Conservation (phyloP, 441 rosid species). For the Populus hybrid region DNA sequence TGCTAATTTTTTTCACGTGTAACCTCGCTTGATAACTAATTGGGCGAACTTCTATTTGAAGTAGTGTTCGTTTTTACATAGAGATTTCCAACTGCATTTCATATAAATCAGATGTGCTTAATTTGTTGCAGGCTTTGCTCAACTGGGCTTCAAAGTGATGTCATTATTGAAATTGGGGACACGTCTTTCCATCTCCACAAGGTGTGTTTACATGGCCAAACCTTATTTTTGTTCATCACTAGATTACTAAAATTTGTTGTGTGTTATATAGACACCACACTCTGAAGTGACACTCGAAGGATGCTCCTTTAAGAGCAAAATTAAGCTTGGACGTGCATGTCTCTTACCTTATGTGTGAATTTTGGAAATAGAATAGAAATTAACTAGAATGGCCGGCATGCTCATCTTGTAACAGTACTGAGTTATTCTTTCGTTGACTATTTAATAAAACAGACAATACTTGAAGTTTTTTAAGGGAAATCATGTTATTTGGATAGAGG, state of each 20-base stretch:
- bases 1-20: neutral
- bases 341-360: neutral
- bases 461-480: neutral
- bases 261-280: neutral
- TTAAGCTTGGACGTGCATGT: neutral
- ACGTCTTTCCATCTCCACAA: conserved; percentile 76
- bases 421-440: neutral
- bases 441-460: neutral
- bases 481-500: neutral
- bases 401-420: neutral
- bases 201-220: conserved; percentile 36
- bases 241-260: neutral
- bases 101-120: neutral
- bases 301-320: neutral
- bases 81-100: neutral
- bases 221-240: neutral
- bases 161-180: conserved; percentile 65
- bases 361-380: neutral
- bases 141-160: conserved; percentile 84
- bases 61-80: neutral
- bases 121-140: conserved; percentile 62
- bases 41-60: neutral
- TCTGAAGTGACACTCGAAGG: neutral
- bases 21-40: neutral
- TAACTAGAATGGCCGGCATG: neutral